phyloP scores from a whole-genome alignment of 805 yeast genomes.

The Saccharomycopsis sp. region DNA sequence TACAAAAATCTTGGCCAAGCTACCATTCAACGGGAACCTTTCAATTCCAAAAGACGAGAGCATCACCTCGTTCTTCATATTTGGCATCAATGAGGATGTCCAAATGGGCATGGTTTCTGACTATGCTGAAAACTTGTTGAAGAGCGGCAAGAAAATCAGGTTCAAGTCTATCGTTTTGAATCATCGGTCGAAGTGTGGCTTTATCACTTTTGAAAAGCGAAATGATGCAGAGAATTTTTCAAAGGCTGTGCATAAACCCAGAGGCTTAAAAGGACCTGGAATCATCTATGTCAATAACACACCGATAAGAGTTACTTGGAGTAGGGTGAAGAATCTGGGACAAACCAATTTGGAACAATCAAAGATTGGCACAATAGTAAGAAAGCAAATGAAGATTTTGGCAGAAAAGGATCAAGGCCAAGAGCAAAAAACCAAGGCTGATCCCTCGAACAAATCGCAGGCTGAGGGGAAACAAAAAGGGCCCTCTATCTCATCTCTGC shows the following conservation, averaged over 20 bases:
- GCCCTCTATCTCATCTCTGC: too few relatives aligned
- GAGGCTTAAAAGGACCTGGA: constrained; percentile 26
- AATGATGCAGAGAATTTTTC: constrained; percentile 42
- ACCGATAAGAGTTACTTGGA: constrained; percentile 51
- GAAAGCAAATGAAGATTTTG: constrained; percentile 43
- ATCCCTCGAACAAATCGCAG: too few relatives aligned
- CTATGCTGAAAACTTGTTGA: constrained; percentile 32
- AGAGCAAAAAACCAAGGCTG: not conserved
- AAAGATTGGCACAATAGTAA: constrained; percentile 42
- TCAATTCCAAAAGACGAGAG: constrained; percentile 32
- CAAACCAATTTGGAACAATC: constrained; percentile 34
- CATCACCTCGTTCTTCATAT: constrained; percentile 58
- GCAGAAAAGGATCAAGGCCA: constrained; percentile 28
- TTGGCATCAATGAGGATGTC: constrained; percentile 59
- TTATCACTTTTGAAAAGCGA: constrained; percentile 42
- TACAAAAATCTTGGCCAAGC: constrained; percentile 41
- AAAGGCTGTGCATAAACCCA: constrained; percentile 19
- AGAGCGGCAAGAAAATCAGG: constrained; percentile 14
- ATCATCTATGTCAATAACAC: constrained; percentile 29
- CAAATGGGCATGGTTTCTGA: constrained; percentile 56
- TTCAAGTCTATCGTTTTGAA: constrained; percentile 41
- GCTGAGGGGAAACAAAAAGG: too few relatives aligned
- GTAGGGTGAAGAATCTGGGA: constrained; percentile 38
- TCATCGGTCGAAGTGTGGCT: constrained; percentile 58
- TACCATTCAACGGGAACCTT: constrained; percentile 65